These are phyloP conservation scores for Phytophthora fragariae DNA, from an alignment of 352 stramenopile genomes.

Conservation along the genomic window DNA sequence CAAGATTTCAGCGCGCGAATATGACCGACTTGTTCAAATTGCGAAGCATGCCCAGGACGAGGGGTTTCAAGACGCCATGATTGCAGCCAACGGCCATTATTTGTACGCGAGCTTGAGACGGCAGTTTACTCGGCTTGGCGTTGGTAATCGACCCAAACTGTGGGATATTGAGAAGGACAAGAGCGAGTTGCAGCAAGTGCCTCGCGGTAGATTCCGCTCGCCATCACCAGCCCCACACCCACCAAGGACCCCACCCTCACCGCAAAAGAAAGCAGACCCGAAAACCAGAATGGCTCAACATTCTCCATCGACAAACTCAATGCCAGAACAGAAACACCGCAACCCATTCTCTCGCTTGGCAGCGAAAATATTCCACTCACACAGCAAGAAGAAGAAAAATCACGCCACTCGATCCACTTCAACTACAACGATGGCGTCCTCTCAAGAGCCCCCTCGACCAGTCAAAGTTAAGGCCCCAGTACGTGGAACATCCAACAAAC, in stretches of 20 bases:
- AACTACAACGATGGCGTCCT: not conserved
- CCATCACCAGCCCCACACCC: slow-evolving; percentile 18
- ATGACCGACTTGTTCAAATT: slow-evolving; percentile 52
- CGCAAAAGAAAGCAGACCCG: slow-evolving; percentile 38
- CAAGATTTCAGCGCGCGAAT: slow-evolving; percentile 39
- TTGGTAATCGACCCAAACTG: slow-evolving; percentile 34
- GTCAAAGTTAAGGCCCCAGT: slow-evolving; percentile 9
- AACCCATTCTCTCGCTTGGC: slow-evolving; percentile 45
- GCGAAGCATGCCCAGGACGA: slow-evolving; percentile 51
- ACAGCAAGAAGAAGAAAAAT: slow-evolving; percentile 31
- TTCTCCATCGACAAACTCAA: not conserved
- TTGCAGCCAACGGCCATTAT: slow-evolving; percentile 42
- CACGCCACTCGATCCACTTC: slow-evolving; percentile 7
- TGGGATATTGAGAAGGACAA: slow-evolving; percentile 49
- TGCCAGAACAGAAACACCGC: slow-evolving; percentile 28
- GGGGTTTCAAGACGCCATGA: slow-evolving; percentile 52
- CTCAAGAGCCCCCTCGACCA: not conserved
- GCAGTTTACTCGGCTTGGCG: slow-evolving; percentile 40
- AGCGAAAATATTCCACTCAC: slow-evolving; percentile 40
- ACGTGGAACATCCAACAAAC: slow-evolving; percentile 10
- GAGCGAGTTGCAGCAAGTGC: slow-evolving; percentile 22
- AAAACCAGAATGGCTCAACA: slow-evolving; percentile 15
- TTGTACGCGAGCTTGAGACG: slow-evolving; percentile 47
- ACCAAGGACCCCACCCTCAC: slow-evolving; percentile 22
- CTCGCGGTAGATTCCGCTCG: slow-evolving; percentile 25